Base-by-base conservation (phyloP, 169 alveolate species). In the Plasmodium relictum region DNA sequence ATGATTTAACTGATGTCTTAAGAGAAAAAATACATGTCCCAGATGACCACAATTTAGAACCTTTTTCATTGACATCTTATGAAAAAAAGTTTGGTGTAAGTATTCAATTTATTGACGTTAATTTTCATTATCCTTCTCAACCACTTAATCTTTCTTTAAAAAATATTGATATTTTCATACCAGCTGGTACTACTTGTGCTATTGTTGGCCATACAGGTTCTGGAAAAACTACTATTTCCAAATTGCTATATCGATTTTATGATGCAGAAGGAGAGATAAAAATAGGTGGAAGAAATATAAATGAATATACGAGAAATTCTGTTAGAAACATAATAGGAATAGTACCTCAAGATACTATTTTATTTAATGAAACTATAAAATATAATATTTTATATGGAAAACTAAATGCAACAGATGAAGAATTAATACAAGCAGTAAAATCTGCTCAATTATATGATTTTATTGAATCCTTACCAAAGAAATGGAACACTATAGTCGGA, bases 401-500 rank as follows among this genome's bases (percentile, higher is more conserved):
- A 70, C 78, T 78, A 26, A 96, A 96, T 37, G 97, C 97, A 16
- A 91, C 98, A 3, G 89, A 95, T 31, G 95, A 94, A 24, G 93
- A 93, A 52, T 69, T 97, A 22, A 59, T 88, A 54, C 94, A 95
- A 45, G 98, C 98, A 0, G 96, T 97, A 9, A 89, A 94, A 66
- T 88, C 95, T 20, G 98, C 99, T 42, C 96, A 96, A 45, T 87
- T 98, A 65, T 93, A 94, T 58, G 96, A 95, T 18, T 88, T 96
- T 71, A 95, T 97, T 37, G 73, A 92, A 93, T 62, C 94, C 37
- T 91, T 97, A 62, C 97, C 98, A 6, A 94, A 95, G 20, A 96
- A 97, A 39, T 96, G 95, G 89, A 94, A 96, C 45, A 97, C 99
- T 14, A 58, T 95, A 8, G 99, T 98, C 18, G 99, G 99, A 7